Evolutionary conservation across 2,329 filamentous ascomycete genomes (phyloP), one percentile per base, ranked within the genome.

Genomic region (Bipolaris gigantea): DNA sequence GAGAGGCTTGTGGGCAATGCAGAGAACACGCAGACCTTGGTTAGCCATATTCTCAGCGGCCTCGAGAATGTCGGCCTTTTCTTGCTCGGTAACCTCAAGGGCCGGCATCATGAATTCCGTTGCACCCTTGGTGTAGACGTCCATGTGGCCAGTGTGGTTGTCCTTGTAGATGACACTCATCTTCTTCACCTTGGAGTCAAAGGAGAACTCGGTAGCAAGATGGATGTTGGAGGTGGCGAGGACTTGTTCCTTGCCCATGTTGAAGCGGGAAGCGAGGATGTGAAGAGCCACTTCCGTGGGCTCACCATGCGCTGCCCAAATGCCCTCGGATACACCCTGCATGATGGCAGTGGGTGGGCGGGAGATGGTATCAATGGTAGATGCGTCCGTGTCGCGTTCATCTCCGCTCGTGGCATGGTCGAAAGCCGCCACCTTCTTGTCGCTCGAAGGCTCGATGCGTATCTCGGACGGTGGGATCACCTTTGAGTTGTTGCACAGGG

Each of bases 371-470:
- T 66, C 61, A 25, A 71, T 65, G 4, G 70, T 73, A 3, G 67
- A 71, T 8, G 52, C 53, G 53, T 72, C 70, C 1, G 71, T 72
- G 39, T 71, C 68, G 18, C 64, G 67, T 16, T 69, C 69, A 43
- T 70, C 65, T 32, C 69, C 67, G 36, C 50, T 65, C 16, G 46
- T 42, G 33, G 56, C 50, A n/a, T 62, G 61, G 11, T 70, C 67
- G 3, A 59, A 42, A 19, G 40, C 30, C 74, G 73, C 57, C 75
- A 80, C 46, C 77, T 81, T 63, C 79, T 78, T 60, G 75, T 79
- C 23, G 78, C 79, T 53, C 80, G 81, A 42, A 87, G 77, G 56
- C 83, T 74, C 53, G 81, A 48, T 18, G 16, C 45, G 56, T 3
- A 51, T 19, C 4, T 67, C 63, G n/a, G 55, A 41, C 2, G 61